Percentiles rank a stretch among this genome's conserved stretches.
phyloP scores from a whole-genome alignment of 257 asterid genomes.

The Ajuga chamaepitys region DNA sequence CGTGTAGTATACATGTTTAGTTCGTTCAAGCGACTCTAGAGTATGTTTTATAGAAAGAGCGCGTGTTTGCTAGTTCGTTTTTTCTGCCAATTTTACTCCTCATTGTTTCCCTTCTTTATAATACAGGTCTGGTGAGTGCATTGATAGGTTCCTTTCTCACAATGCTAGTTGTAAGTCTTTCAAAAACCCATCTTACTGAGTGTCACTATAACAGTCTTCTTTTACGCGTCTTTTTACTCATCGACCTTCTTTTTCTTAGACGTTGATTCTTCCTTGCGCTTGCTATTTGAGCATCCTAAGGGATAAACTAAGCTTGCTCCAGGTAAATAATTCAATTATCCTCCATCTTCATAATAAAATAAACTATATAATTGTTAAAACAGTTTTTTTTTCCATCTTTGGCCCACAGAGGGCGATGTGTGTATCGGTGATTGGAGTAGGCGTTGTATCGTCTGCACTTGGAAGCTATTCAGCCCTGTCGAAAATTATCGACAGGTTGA shows the following conservation, averaged over 20 bases:
- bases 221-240: not conserved
- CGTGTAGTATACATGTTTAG: no score
- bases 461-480: slow-evolving; percentile 86
- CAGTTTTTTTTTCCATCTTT: not conserved
- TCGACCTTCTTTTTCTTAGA: slow-evolving; percentile 27
- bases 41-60: no score
- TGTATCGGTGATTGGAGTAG: slow-evolving; percentile 44
- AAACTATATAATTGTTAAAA: no score
- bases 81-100: not conserved
- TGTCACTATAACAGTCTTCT: not conserved
- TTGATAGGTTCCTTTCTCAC: slow-evolving; percentile 85
- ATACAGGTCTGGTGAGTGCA: slow-evolving; percentile 77
- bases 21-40: no score
- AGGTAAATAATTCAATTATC: slow-evolving; percentile 34
- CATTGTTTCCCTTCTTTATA: not conserved
- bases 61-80: not conserved
- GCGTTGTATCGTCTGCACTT: slow-evolving; percentile 48
- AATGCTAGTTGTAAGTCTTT: slow-evolving; percentile 80
- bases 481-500: slow-evolving; percentile 48
- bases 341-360: not conserved
- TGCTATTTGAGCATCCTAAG: slow-evolving; percentile 77
- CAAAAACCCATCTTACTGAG: not conserved
- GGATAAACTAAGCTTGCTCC: slow-evolving; percentile 44
- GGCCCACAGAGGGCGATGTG: slow-evolving; percentile 41
- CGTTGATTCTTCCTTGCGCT: slow-evolving; percentile 80